Base-by-base conservation (phyloP, 2,329 filamentous ascomycete species). In the Neonectria ditissima region DNA sequence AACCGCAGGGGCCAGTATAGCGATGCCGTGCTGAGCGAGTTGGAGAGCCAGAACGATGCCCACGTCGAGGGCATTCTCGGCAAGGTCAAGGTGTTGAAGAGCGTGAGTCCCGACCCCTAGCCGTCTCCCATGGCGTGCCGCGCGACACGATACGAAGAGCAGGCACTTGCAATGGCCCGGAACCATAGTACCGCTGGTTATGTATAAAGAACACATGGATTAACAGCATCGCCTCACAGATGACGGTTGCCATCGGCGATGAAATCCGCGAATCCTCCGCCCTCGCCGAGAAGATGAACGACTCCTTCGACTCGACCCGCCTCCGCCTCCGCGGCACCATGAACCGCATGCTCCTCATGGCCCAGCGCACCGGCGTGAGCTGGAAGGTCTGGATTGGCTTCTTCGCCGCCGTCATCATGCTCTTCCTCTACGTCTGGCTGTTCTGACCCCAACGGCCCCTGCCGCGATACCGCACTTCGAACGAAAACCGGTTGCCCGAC, bases 321-420 rank as follows among this genome's bases (percentile, higher is more conserved):
- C 81, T 94, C 55, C 88, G 92, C 67, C 83, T 99, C 66, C 87
- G 90, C 47, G 94, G 95, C 57, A 98, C 97, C 18, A 98, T 99
- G 96, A 97, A 93, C 77, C 86, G 94, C 63, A 99, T 99, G 96
- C 81, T 98, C 69, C 77, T 95, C 57, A 99, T 99, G 96, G 96
- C 96, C 5, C 88, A 98, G 81, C 86, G 89, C 73, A 97, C 94
- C 2, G 96, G 96, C n/a, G 91, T 99, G 10, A 91, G 94, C 74
- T 99, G 96, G 96, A 95, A 88, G 80, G 92, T 94, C 61, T 99
- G 96, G 96, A 78, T 97, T 55, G 85, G 83, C 45, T 99, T 99
- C 80, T 97, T 99, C 77, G 85, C 89, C 6, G 92, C 90, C 37
- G 92, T 98, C 18, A 87, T 91, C 66, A 76, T 95, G 59, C 78